Evolutionary conservation across 2,329 filamentous ascomycete species (phyloP).

Genomic region (Pseudohalonectria lignicola): DNA sequence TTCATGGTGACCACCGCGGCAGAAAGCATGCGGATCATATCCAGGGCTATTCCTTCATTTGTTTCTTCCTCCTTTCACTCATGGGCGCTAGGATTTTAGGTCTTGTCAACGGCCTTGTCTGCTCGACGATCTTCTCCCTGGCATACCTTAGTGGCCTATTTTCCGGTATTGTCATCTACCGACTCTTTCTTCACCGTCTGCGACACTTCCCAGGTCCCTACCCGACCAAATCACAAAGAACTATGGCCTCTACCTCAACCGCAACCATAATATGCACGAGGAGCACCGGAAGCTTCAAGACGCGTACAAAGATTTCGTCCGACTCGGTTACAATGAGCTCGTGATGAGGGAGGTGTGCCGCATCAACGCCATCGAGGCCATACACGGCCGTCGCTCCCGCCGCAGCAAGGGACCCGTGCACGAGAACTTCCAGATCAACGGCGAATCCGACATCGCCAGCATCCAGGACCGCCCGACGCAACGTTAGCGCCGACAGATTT

Average conservation of each 20-base stretch:
- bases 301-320: not conserved
- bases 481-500: not conserved
- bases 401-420: not conserved
- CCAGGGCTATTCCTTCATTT: too few species aligned
- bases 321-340: not conserved
- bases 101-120: not conserved
- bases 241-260: not conserved
- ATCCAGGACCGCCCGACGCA: not conserved
- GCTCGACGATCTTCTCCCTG: not conserved
- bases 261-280: not conserved
- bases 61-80: too few species aligned
- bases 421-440: not conserved
- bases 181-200: not conserved
- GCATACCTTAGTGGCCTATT: not conserved
- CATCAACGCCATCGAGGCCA: not conserved
- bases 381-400: not conserved
- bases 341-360: not conserved
- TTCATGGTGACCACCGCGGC: too few species aligned
- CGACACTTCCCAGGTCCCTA: not conserved
- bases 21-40: too few species aligned
- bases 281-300: not conserved
- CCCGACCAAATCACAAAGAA: not conserved
- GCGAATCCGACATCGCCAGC: not conserved
- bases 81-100: too few species aligned
- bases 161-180: not conserved